These are phyloP conservation scores for Conringia planisiliqua DNA, from an alignment of 345 rosid species.

Conservation along the genomic window DNA sequence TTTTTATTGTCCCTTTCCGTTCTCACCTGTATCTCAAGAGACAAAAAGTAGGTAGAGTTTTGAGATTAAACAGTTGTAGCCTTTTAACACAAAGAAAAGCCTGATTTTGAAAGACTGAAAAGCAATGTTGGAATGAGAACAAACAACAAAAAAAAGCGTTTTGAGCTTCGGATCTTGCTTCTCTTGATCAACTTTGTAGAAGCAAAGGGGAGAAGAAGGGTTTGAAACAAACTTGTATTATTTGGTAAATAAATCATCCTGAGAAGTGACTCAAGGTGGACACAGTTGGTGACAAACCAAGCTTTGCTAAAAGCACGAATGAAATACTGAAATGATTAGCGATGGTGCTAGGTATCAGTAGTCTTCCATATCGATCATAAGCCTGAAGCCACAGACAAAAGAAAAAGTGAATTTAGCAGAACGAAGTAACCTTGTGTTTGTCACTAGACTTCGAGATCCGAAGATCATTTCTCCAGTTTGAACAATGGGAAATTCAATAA, in stretches of 20 bases:
- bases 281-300: background rate
- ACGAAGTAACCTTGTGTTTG: background rate
- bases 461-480: background rate
- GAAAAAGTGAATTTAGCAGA: too few relatives aligned
- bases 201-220: background rate
- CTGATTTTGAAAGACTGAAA: constrained; percentile 28
- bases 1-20: background rate
- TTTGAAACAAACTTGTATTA: background rate
- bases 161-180: constrained; percentile 64
- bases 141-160: constrained; percentile 17
- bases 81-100: background rate
- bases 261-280: background rate
- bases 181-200: constrained; percentile 50
- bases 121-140: constrained; percentile 47
- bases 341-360: background rate
- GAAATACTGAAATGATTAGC: background rate
- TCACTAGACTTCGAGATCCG: background rate
- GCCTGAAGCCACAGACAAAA: background rate
- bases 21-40: constrained; percentile 15
- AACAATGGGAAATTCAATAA: background rate
- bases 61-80: constrained; percentile 11
- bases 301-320: background rate
- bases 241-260: background rate
- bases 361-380: background rate
- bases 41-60: constrained; percentile 2